Percentiles rank a stretch among this genome's conserved stretches.
These are phyloP conservation scores for Penicillium verrucosum DNA, from an alignment of 2,329 filamentous ascomycete genomes.

Conservation along the genomic window DNA sequence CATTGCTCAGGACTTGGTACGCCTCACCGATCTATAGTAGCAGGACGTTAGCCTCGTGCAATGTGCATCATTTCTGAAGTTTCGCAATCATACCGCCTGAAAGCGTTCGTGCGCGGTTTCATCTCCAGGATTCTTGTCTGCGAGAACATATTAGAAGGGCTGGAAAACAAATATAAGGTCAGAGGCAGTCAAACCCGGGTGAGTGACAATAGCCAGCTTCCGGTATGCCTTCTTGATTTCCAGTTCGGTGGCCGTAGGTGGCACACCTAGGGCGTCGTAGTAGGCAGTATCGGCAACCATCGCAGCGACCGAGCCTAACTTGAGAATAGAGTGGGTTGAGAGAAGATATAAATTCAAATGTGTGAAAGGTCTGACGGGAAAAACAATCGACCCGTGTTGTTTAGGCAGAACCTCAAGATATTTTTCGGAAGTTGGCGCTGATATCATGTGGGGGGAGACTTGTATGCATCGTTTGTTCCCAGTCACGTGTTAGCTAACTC, in stretches of 20 bases:
- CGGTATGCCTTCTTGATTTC: slow-evolving; percentile 98
- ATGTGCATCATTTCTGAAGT: neutral
- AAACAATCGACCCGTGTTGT: slow-evolving; percentile 21
- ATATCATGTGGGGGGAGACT: slow-evolving; percentile 9
- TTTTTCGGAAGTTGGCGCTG: slow-evolving; percentile 8
- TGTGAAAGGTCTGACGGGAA: neutral
- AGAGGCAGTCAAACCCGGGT: slow-evolving; percentile 61
- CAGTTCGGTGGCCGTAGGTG: slow-evolving; percentile 78
- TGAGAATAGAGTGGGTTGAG: neutral
- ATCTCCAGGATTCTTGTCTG: slow-evolving; percentile 97
- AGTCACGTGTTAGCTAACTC: slow-evolving; percentile 8
- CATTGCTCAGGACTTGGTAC: slow-evolving; percentile 77
- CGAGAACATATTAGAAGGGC: slow-evolving; percentile 10
- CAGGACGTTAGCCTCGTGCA: slow-evolving; percentile 10
- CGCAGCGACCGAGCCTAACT: neutral
- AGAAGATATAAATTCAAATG: neutral
- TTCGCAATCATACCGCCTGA: slow-evolving; percentile 63
- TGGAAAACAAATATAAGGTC: neutral
- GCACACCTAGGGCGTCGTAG: slow-evolving; percentile 82
- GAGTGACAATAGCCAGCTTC: slow-evolving; percentile 89
- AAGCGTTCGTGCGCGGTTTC: slow-evolving; percentile 92
- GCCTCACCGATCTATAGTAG: slow-evolving; percentile 61
- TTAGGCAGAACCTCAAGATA: slow-evolving; percentile 9
- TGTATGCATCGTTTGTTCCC: slow-evolving; percentile 3
- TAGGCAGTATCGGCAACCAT: slow-evolving; percentile 90